phyloP scores from a whole-genome alignment of 352 stramenopile genomes.

The Phytophthora chlamydospora region DNA sequence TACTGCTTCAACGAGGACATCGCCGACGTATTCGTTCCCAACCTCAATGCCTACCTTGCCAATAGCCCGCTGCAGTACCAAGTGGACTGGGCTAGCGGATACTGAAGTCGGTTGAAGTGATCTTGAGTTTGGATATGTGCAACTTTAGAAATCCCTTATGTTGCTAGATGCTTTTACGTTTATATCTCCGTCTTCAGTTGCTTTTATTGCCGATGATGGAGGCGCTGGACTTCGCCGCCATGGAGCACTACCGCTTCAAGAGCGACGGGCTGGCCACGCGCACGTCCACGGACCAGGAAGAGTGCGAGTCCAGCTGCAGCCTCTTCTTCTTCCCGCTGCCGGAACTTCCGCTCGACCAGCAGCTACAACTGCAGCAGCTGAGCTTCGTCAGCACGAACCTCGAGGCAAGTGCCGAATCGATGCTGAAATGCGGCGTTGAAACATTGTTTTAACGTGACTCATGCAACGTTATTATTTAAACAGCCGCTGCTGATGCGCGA shows the following conservation, averaged over 20 bases:
- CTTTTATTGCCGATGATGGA: conserved; percentile 11
- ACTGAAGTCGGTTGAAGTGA: conserved; percentile 16
- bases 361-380: conserved; percentile 84
- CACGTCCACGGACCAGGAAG: conserved; percentile 77
- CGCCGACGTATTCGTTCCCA: conserved; percentile 68
- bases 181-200: no score
- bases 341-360: conserved; percentile 70
- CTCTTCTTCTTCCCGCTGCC: conserved; percentile 93
- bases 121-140: neutral
- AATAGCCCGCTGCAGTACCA: conserved; percentile 24
- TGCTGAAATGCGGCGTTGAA: neutral
- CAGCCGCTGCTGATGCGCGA: conserved; percentile 81
- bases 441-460: conserved; percentile 10
- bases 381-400: conserved; percentile 80
- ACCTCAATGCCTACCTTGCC: conserved; percentile 42
- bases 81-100: conserved; percentile 35
- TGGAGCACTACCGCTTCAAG: conserved; percentile 60
- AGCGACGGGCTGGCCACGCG: conserved; percentile 57
- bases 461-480: neutral
- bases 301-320: conserved; percentile 89
- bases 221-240: conserved; percentile 26
- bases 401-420: conserved; percentile 25
- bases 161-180: neutral
- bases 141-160: neutral
- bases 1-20: conserved; percentile 75